A percentile compares a stretch with the other conserved stretches of the same genome.
Conservation (phyloP, 2,329 filamentous ascomycete genomes). For the Botrytis aclada region DNA sequence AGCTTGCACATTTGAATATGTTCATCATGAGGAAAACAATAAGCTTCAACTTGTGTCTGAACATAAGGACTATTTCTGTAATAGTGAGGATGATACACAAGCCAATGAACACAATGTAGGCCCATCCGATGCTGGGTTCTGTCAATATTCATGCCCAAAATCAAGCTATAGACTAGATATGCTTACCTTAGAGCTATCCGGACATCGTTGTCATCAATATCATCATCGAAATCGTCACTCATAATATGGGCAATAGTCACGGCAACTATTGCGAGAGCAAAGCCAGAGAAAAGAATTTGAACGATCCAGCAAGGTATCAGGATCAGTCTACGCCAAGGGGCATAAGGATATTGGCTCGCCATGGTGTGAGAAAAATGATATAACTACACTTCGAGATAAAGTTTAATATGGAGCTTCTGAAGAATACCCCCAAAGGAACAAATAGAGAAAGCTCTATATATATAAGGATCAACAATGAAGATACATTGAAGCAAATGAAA, state of each 20-base stretch:
- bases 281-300: conserved; percentile 5
- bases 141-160: background rate
- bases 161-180: background rate
- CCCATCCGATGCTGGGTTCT: background rate
- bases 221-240: background rate
- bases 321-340: conserved; percentile 15
- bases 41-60: conserved; percentile 28
- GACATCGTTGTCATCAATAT: background rate
- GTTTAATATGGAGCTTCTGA: background rate
- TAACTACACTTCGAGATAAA: background rate
- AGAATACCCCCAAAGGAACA: background rate
- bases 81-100: conserved; percentile 29
- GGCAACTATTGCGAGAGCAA: background rate
- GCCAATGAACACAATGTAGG: conserved; percentile 3
- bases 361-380: background rate
- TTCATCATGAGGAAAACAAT: conserved; percentile 30
- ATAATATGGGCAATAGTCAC: background rate
- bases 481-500: background rate
- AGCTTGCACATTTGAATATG: conserved; percentile 27
- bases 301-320: conserved; percentile 17
- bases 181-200: background rate
- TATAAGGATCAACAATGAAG: background rate
- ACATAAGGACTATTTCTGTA: conserved; percentile 31
- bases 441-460: background rate
- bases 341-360: conserved; percentile 15